Conservation (phyloP, 2,329 filamentous ascomycete species). For the Curvularia eragrostidis region DNA sequence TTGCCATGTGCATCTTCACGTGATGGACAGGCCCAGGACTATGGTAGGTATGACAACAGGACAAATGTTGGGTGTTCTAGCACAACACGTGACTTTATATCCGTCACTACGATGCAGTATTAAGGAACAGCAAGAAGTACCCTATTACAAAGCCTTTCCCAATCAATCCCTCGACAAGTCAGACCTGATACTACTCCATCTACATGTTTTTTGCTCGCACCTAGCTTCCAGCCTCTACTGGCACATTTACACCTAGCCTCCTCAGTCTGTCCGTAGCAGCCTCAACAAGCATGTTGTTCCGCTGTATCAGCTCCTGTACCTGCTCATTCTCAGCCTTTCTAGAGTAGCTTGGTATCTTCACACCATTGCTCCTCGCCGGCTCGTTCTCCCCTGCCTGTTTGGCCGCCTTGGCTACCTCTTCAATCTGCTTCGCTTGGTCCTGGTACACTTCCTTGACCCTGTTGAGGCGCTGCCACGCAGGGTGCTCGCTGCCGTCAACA, state of each 20-base stretch:
- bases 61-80: not conserved
- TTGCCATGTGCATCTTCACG: not conserved
- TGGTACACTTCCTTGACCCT: slow-evolving; percentile 62
- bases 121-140: not conserved
- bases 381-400: slow-evolving; percentile 25
- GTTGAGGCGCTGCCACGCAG: slow-evolving; percentile 63
- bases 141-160: not conserved
- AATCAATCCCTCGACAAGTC: not conserved
- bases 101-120: not conserved
- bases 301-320: slow-evolving; percentile 42
- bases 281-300: slow-evolving; percentile 44
- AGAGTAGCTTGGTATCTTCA: slow-evolving; percentile 44
- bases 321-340: slow-evolving; percentile 45
- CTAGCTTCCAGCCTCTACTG: slow-evolving; percentile 14
- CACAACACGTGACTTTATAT: not conserved
- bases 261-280: slow-evolving; percentile 40
- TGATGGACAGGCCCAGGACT: not conserved
- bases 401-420: slow-evolving; percentile 25
- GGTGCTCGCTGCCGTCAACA: slow-evolving; percentile 35
- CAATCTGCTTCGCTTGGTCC: slow-evolving; percentile 52
- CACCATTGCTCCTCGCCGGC: slow-evolving; percentile 14
- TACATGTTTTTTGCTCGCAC: not conserved
- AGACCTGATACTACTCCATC: not conserved
- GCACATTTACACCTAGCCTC: slow-evolving; percentile 38
- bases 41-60: not conserved